Evolutionary conservation across 352 stramenopile genomes (phyloP), one percentile per base, ranked within the genome.

Genomic region (Phytophthora cajani): DNA sequence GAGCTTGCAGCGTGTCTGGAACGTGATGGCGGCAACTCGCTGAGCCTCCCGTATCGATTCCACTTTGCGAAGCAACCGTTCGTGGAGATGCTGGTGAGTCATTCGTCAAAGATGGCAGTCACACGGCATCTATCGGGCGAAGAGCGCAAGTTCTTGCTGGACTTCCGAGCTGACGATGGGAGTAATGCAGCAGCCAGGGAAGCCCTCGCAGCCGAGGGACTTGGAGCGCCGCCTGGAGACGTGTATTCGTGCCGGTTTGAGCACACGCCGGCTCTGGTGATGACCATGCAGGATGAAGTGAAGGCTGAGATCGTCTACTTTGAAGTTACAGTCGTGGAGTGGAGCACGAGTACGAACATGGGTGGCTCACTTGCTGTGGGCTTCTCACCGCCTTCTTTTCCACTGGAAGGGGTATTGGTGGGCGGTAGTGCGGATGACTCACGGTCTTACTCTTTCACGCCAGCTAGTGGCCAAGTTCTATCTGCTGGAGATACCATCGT

Each of bases 281-380:
- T 93, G 71, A 87, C 79, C 9, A 81, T 95, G 70, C 80, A 85
- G 33, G 77, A 91, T 49, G 62, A 87, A 14, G 38, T 92, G 12
- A 93, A 95, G 54, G 85, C 89, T 38, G 82, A 91, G 57, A 79
- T 95, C 54, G 71, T 93, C 30, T 96, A 96, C 58, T 95, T 91
- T 62, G 89, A 96, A 66, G 74, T 95, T 12, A 89, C 82, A 1
- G 69, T 96, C 0, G 49, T 90, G 2, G 87, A 95, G 40, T 91
- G 86, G 85, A 83, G 63, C 25, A 70, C 61, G 11, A 62, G 40
- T 36, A 33, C 63, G 12, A 72, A 58, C 30, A 63, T 71, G 11
- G 65, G 62, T 46, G 76, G 75, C 1, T 67, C 80, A 2, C 65
- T 93, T 14, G 75, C 72, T 0, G 75, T 96, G 47, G 89, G 89